Evolutionary conservation across 2,329 filamentous ascomycete species (phyloP).

Genomic region (Venturia carpophila): DNA sequence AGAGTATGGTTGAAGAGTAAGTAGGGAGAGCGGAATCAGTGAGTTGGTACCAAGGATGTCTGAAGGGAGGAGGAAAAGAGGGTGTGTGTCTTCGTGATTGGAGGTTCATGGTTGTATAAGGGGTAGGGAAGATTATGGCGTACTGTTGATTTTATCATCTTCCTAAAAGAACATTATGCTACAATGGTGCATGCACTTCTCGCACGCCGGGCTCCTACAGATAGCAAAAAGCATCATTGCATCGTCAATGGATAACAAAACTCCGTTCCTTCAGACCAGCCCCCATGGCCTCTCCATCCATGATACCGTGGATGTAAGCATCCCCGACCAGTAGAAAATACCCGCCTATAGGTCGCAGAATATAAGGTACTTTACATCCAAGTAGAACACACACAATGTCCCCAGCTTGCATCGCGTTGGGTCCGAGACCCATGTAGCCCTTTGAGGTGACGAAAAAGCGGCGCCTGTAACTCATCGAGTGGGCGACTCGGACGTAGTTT

Average conservation of each 20-base stretch:
- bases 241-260: neutral
- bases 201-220: too few species aligned
- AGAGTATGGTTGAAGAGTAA: too few species aligned
- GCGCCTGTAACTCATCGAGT: conserved; percentile 9
- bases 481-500: neutral
- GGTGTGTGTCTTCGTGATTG: too few species aligned
- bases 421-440: neutral
- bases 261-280: neutral
- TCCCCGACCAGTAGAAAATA: conserved; percentile 2
- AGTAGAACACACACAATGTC: conserved; percentile 11
- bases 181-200: too few species aligned
- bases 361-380: conserved; percentile 14
- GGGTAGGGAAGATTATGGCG: too few species aligned
- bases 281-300: conserved; percentile 5
- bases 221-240: neutral
- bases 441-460: neutral
- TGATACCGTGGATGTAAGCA: conserved; percentile 13
- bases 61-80: too few species aligned
- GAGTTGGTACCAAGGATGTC: too few species aligned
- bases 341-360: neutral
- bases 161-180: too few species aligned
- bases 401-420: conserved; percentile 4
- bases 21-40: too few species aligned
- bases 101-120: too few species aligned
- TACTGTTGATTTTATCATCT: too few species aligned